Evolutionary conservation across 306 rosid species (phyloP).

Genomic region (Gillenia trifoliata): DNA sequence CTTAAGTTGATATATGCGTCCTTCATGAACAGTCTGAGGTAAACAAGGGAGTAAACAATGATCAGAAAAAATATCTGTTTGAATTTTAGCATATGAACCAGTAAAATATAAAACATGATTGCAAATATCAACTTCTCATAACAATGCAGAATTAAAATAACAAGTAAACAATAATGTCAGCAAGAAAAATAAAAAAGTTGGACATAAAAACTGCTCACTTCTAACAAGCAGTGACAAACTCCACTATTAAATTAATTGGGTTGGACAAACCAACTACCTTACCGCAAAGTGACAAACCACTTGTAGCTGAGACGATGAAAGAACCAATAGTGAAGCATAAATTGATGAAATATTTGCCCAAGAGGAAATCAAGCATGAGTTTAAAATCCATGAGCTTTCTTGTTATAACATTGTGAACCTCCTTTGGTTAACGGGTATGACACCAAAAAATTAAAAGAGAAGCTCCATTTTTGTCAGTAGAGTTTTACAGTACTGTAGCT

Average conservation of each 20-base stretch:
- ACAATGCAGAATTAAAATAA: not conserved
- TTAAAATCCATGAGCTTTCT: not conserved
- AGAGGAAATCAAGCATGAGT: not conserved
- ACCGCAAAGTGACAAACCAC: not conserved
- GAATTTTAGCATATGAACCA: not conserved
- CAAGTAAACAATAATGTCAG: not conserved
- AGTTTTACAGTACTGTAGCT: no score
- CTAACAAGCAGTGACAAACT: not conserved
- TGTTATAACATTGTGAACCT: not conserved
- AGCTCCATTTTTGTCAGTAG: no score
- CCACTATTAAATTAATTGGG: not conserved
- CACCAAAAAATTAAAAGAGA: not conserved
- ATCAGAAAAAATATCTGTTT: not conserved
- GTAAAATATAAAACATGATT: not conserved
- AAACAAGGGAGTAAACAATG: slow-evolving; percentile 24
- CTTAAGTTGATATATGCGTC: slow-evolving; percentile 95
- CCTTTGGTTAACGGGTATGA: not conserved
- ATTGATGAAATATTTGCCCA: not conserved
- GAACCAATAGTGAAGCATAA: not conserved
- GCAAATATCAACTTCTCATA: not conserved
- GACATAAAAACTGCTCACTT: not conserved
- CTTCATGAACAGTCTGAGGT: slow-evolving; percentile 92
- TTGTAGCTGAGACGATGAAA: not conserved
- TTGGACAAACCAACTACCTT: not conserved
- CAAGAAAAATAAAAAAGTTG: not conserved